Evolutionary conservation across 2,329 filamentous ascomycete species (phyloP), one percentile per base, ranked within the genome.

Genomic region (Apiospora phragmitis): DNA sequence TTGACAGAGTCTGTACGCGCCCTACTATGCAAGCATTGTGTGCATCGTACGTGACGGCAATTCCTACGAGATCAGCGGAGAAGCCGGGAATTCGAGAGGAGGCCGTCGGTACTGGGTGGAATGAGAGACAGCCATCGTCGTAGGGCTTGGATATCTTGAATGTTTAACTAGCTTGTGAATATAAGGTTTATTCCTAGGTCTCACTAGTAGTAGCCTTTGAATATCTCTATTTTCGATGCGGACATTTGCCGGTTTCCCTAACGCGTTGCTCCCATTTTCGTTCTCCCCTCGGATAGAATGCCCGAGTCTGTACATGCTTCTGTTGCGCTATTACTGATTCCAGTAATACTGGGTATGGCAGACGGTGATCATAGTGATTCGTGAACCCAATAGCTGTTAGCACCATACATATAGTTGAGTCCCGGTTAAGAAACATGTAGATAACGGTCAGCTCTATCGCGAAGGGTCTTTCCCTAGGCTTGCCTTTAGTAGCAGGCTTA

Each of bases 101-200:
- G 29, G 51, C 24, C 16, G 26, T 59, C 51, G 29, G 51, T 35
- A 59, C 16, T 35, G 7, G 32, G 29, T 59, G 51, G 7, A 35
- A 32, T 16, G 29, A 35, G 51, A 35, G 29, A 59, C 6, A 35
- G 16, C 49, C 26, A 7, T 32, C 6, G 24, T 55, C 49, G 49
- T 29, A 14, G 6, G 49, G 16, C 16, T 29, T 51, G 49, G 49
- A 21, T 18, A 59, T 18, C 51, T 32, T 12, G 18, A 8, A n/a
- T 38, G 32, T 12, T n/a, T n/a, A n/a, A n/a, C n/a, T 38, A 38
- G 55, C 55, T 12, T 38, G 32, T 9, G 55, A 62, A 38, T 62
- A 62, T 62, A 62, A 62, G 55, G 55, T 62, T 62, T 62, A 12
- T 38, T 62, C 18, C 55, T 62, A 62, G 18, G 55, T n/a, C 55